Evolutionary conservation across 345 rosid species (phyloP), one percentile per base, ranked within the genome.

Genomic region (Passiflora organensis): DNA sequence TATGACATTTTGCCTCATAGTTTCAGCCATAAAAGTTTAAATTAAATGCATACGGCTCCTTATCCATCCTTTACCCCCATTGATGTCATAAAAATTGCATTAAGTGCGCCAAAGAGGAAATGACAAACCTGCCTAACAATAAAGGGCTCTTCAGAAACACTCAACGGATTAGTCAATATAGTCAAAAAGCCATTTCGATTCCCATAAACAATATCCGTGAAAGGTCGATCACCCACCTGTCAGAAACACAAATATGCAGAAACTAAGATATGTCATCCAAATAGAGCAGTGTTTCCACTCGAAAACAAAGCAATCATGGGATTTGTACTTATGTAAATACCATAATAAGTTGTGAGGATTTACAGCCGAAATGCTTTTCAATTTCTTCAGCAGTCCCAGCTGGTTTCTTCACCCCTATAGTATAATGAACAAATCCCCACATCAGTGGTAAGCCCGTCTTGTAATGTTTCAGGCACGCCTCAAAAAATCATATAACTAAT

Each of bases 211-310:
- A 87, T 68, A 59, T 89, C 99, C 10, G 99, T 94, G 61, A 94
- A 86, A 28, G 97, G 97, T 38, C 97, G 78, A 75, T 94, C 97
- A 56, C 99, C 99, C 60, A 94, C 95, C 99, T 94, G 72, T 48
- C 43, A 63, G 56, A 4, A 56, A 55, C 63, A 67, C 34, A 46
- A 63, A 10, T 9, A 48, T n/a, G n/a, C n/a, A n/a, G n/a, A n/a
- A n/a, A n/a, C n/a, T n/a, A n/a, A n/a, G n/a, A n/a, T n/a, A n/a
- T n/a, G n/a, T n/a, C n/a, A n/a, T n/a, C n/a, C 49, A 56, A 6
- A 28, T 21, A 43, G 52, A 28, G 53, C 46, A 55, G 68, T 44
- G 13, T 58, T 55, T 34, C 32, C 39, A 20, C 18, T 10, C 53
- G 37, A 41, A 55, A 18, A 20, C 21, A 32, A 58, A 53, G 42